Conservation (phyloP, 352 stramenopile genomes). For the Globisporangium abappressorium region DNA sequence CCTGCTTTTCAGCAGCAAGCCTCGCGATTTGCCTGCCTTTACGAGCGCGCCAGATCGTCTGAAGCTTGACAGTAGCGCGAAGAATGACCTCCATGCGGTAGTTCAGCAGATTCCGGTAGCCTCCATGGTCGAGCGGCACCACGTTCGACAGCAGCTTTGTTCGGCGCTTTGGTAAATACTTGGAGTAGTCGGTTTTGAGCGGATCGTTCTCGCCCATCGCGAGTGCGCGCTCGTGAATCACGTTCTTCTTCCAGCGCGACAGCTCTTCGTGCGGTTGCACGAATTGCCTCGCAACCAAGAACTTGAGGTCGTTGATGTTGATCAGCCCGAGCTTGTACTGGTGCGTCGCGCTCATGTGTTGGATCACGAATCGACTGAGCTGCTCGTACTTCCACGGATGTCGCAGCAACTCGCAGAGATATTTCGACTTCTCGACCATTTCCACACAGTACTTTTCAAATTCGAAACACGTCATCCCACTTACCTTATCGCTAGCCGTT, state of each 20-base stretch:
- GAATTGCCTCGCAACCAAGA: constrained; percentile 53
- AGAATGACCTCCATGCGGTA: constrained; percentile 71
- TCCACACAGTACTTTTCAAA: constrained; percentile 66
- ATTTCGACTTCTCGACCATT: constrained; percentile 57
- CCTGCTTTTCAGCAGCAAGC: constrained; percentile 77
- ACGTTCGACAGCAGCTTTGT: constrained; percentile 80
- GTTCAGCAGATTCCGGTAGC: constrained; percentile 82
- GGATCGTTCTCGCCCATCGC: constrained; percentile 91
- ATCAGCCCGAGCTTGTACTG: constrained; percentile 88
- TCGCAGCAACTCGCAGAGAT: constrained; percentile 59
- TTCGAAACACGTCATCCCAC: constrained; percentile 78
- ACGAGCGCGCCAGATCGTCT: constrained; percentile 78
- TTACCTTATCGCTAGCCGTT: neutral
- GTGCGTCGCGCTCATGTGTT: constrained; percentile 81
- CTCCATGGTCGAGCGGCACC: constrained; percentile 84
- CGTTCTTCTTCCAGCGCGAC: constrained; percentile 57
- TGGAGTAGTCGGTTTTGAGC: constrained; percentile 91
- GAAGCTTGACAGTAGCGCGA: constrained; percentile 73
- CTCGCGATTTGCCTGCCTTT: constrained; percentile 70
- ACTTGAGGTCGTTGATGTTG: constrained; percentile 89
- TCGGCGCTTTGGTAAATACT: constrained; percentile 78
- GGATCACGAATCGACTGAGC: constrained; percentile 80
- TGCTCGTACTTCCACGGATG: constrained; percentile 75
- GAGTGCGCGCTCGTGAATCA: constrained; percentile 86
- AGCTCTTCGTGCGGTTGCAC: constrained; percentile 52